A percentile compares a stretch with the other conserved stretches of the same genome.
Conservation (phyloP, 2,329 filamentous ascomycete genomes). For the Septoria linicola region DNA sequence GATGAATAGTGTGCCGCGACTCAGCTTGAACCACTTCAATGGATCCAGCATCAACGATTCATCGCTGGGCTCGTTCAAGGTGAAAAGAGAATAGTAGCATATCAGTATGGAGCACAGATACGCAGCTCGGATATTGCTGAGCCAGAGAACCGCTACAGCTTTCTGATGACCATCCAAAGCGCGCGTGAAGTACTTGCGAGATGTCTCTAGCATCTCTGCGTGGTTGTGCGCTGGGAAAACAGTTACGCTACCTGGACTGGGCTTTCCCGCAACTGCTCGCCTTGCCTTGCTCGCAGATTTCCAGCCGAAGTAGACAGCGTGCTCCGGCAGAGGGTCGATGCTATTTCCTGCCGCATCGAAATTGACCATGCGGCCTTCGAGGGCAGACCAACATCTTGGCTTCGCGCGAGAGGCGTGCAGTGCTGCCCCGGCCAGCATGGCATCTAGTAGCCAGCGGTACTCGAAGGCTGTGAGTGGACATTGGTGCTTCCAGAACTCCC, state of each 20-base stretch:
- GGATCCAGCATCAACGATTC: conserved; percentile 21
- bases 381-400: conserved; percentile 23
- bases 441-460: conserved; percentile 25
- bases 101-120: conserved; percentile 27
- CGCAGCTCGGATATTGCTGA: conserved; percentile 23
- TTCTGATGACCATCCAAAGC: conserved; percentile 28
- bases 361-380: conserved; percentile 24
- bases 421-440: conserved; percentile 27
- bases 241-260: not conserved
- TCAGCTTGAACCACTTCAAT: conserved; percentile 26
- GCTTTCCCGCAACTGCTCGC: not conserved
- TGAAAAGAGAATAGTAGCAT: conserved; percentile 27
- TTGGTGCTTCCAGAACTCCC: conserved; percentile 29
- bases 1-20: conserved; percentile 22
- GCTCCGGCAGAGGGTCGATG: not conserved
- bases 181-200: conserved; percentile 27
- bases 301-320: conserved; percentile 10
- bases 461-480: conserved; percentile 29
- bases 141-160: conserved; percentile 19
- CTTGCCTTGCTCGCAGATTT: conserved; percentile 4
- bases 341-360: conserved; percentile 4
- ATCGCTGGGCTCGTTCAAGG: conserved; percentile 19
- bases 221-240: conserved; percentile 2
- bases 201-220: conserved; percentile 25
- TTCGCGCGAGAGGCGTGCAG: conserved; percentile 25